Evolutionary conservation across 106 monocot species (phyloP).

Genomic region (Vanilla planifolia): DNA sequence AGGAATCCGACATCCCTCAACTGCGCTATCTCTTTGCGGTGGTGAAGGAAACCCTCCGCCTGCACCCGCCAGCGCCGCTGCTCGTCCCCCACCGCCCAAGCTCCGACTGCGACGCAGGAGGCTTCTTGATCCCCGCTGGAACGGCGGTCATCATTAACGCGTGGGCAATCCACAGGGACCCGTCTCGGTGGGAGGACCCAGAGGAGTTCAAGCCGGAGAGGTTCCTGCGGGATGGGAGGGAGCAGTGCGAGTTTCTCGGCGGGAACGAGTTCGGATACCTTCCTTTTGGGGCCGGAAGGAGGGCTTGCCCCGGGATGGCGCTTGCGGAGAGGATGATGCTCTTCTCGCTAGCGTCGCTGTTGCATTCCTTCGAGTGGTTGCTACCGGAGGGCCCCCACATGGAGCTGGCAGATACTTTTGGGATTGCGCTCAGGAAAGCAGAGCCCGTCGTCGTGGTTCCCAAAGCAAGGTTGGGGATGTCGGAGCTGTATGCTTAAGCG

Average conservation of each 20-base stretch:
- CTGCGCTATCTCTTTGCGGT: not conserved
- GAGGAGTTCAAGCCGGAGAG: slow-evolving; percentile 35
- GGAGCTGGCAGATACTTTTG: not conserved
- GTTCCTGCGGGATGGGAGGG: slow-evolving; percentile 4
- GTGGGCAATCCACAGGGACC: slow-evolving; percentile 11
- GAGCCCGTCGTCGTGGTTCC: slow-evolving; percentile 8
- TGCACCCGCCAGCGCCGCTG: slow-evolving; percentile 6
- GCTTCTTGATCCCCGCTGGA: not conserved
- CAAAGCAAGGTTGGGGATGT: not conserved
- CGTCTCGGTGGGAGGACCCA: not conserved
- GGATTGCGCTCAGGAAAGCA: not conserved
- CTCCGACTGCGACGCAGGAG: not conserved
- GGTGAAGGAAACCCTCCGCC: slow-evolving; percentile 9
- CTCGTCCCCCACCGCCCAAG: slow-evolving; percentile 4
- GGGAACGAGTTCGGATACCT: no score
- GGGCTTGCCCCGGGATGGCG: slow-evolving; percentile 8
- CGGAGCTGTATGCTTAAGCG: not conserved
- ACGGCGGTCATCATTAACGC: slow-evolving; percentile 6
- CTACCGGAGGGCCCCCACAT: not conserved
- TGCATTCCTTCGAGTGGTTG: slow-evolving; percentile 5
- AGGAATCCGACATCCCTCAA: slow-evolving; percentile 9
- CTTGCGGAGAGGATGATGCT: slow-evolving; percentile 18
- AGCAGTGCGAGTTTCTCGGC: not conserved
- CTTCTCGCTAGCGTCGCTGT: not conserved
- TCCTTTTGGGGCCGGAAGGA: slow-evolving; percentile 16